Evolutionary conservation across 1,139 yeast genomes (phyloP).

Genomic region (Debaryomyces sp.): DNA sequence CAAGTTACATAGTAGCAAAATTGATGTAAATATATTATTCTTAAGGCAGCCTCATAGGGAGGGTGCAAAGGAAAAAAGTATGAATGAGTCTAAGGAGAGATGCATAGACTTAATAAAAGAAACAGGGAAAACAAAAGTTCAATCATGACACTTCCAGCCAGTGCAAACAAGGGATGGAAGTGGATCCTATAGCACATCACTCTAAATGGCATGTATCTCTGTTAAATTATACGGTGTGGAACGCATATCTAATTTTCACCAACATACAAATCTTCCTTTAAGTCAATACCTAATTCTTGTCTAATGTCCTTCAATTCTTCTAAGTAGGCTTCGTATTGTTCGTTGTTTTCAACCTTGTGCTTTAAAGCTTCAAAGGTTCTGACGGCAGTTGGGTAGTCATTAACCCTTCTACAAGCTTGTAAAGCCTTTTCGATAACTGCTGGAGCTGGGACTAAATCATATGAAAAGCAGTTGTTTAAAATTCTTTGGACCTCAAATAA

Average conservation of each 20-base stretch:
- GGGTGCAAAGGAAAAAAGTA: constrained; percentile 3
- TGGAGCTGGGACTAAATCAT: constrained; percentile 98
- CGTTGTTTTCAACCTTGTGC: constrained; percentile 92
- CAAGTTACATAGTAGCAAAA: neutral
- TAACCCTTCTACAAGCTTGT: constrained; percentile 98
- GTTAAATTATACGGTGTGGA: neutral
- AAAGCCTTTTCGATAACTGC: constrained; percentile 93
- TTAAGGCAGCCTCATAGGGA: neutral
- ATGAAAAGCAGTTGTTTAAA: constrained; percentile 95
- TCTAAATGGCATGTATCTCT: neutral
- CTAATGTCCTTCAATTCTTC: constrained; percentile 92
- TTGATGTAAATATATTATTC: constrained; percentile 6
- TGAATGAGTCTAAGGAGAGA: constrained; percentile 5
- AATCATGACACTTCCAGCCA: constrained; percentile 4
- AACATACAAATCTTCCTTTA: constrained; percentile 83
- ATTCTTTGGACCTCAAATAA: constrained; percentile 89
- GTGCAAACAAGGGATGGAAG: neutral
- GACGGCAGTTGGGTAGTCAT: constrained; percentile 98
- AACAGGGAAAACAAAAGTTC: neutral
- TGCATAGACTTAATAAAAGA: constrained; percentile 2
- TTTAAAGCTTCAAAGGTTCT: constrained; percentile 95
- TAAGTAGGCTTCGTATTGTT: constrained; percentile 93
- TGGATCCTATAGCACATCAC: neutral
- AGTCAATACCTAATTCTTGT: constrained; percentile 90
- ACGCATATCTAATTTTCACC: constrained; percentile 23